Conservation (phyloP, 805 yeast genomes). For the Candida lessepsii region DNA sequence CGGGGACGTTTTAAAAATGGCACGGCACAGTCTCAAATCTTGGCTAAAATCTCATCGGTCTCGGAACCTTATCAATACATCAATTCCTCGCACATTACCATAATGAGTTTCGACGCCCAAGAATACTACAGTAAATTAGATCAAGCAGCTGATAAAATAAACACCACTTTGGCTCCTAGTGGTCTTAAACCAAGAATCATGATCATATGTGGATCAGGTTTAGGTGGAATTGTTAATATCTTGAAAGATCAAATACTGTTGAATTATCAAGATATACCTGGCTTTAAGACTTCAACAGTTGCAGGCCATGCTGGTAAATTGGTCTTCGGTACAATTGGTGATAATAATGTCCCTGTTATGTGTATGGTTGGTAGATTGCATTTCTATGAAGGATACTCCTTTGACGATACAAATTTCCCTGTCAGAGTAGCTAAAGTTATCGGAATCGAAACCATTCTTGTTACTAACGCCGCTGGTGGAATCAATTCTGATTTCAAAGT, state of each 20-base stretch:
- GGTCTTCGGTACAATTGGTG: slow-evolving; percentile 73
- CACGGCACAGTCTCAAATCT: too few species aligned
- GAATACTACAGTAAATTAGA: slow-evolving; percentile 11
- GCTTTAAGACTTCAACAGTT: slow-evolving; percentile 79
- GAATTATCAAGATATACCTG: slow-evolving; percentile 70
- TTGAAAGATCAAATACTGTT: slow-evolving; percentile 49
- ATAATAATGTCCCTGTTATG: slow-evolving; percentile 70
- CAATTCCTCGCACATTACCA: too few species aligned
- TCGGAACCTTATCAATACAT: too few species aligned
- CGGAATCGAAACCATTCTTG: slow-evolving; percentile 63
- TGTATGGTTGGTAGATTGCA: slow-evolving; percentile 95
- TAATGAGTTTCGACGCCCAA: slow-evolving; percentile 12
- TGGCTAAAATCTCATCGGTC: too few species aligned
- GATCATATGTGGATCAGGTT: slow-evolving; percentile 92
- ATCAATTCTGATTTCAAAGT: slow-evolving; percentile 62
- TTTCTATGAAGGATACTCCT: slow-evolving; percentile 87
- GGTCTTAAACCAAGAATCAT: slow-evolving; percentile 55
- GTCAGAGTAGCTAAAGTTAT: slow-evolving; percentile 68
- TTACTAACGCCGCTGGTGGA: slow-evolving; percentile 98
- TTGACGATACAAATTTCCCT: slow-evolving; percentile 81
- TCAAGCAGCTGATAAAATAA: slow-evolving; percentile 10
- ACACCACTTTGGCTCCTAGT: neutral
- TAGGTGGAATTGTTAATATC: slow-evolving; percentile 75
- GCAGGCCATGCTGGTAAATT: slow-evolving; percentile 87
- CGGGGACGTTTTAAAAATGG: too few species aligned